Evolutionary conservation across 2,329 filamentous ascomycete genomes (phyloP).

Genomic region (Pezicula neosporulosa): DNA sequence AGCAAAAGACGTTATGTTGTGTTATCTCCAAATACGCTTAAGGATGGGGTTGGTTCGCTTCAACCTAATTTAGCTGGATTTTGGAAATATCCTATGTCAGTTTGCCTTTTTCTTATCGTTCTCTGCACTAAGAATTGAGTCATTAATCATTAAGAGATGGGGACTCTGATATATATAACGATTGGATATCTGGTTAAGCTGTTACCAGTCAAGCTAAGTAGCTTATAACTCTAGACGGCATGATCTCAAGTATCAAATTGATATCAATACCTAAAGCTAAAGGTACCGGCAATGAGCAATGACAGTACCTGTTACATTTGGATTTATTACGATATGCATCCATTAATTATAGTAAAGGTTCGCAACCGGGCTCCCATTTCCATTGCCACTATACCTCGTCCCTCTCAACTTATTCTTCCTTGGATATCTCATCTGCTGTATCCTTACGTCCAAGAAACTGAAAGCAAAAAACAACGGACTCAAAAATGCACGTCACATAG

Average conservation of each 20-base stretch:
- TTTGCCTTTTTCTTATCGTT: neutral
- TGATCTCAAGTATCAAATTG: no score
- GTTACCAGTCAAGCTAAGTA: no score
- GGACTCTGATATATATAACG: no score
- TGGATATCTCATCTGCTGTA: neutral
- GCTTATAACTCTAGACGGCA: no score
- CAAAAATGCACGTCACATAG: neutral
- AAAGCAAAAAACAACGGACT: neutral
- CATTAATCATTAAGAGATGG: no score
- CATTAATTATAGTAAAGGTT: neutral
- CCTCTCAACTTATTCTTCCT: neutral
- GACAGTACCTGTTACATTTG: no score
- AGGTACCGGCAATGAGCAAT: no score
- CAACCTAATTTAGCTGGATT: neutral
- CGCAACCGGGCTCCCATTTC: neutral
- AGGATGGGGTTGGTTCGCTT: slow-evolving; percentile 30
- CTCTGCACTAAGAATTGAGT: neutral
- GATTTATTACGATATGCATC: no score
- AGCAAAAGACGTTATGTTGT: slow-evolving; percentile 30
- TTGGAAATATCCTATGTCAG: neutral
- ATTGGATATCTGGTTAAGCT: no score
- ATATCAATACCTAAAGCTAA: no score
- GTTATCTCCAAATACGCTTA: slow-evolving; percentile 35
- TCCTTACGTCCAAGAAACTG: neutral
- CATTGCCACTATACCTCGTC: neutral